Conservation (phyloP, 306 rosid species). For the Vicia villosa region DNA sequence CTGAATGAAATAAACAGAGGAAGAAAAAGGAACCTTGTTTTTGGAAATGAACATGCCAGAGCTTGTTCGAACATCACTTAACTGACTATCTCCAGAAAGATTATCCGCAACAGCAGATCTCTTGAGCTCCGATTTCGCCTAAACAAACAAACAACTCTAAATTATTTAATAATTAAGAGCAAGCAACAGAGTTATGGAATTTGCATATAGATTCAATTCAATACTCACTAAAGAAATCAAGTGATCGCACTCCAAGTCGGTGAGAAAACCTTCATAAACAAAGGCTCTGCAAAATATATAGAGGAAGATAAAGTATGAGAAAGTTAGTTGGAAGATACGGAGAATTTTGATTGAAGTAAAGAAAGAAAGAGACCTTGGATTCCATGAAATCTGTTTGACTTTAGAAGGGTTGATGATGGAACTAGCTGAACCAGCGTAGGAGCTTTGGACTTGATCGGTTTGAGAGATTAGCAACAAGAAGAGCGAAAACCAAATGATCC, state of each 20-base stretch:
- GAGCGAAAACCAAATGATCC: constrained; percentile 30
- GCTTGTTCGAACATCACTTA: constrained; percentile 92
- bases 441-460: constrained; percentile 40
- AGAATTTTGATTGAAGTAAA: background rate
- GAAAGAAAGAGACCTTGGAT: constrained; percentile 64
- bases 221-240: constrained; percentile 80
- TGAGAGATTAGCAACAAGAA: constrained; percentile 40
- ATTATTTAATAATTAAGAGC: background rate
- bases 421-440: constrained; percentile 80
- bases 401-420: constrained; percentile 84
- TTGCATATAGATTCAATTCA: background rate
- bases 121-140: constrained; percentile 94
- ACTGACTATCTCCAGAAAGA: constrained; percentile 67
- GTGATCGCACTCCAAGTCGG: constrained; percentile 90
- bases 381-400: constrained; percentile 93
- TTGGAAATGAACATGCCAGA: constrained; percentile 92
- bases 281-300: constrained; percentile 66
- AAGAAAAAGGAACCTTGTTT: constrained; percentile 61
- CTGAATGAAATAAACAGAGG: background rate
- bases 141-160: background rate
- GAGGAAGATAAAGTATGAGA: background rate
- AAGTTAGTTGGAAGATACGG: background rate
- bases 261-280: constrained; percentile 84
- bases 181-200: background rate
- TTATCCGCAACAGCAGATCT: constrained; percentile 95